Conservation (phyloP, 345 rosid species). For the Eutrema heterophyllum region DNA sequence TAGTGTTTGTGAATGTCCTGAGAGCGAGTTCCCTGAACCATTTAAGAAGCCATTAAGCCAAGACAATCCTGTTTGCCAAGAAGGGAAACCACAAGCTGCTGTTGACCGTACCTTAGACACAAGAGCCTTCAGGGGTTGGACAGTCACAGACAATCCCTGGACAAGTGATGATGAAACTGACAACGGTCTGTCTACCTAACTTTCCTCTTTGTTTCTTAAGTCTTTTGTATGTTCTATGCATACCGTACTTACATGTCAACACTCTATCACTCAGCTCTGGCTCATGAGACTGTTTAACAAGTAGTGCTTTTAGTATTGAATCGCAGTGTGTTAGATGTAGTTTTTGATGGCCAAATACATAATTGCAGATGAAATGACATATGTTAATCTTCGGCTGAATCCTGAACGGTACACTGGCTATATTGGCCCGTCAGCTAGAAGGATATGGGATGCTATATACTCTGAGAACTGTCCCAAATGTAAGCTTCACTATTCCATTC, state of each 20-base stretch:
- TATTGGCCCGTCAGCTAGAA: slow-evolving; percentile 81
- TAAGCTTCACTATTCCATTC: slow-evolving; percentile 28
- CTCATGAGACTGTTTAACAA: background rate
- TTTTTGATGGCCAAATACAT: background rate
- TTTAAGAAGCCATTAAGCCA: slow-evolving; percentile 64
- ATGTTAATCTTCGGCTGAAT: slow-evolving; percentile 85
- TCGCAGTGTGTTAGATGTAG: background rate
- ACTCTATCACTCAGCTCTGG: background rate
- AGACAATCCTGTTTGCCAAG: slow-evolving; percentile 77
- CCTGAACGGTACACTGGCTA: slow-evolving; percentile 94
- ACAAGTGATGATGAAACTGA: slow-evolving; percentile 93
- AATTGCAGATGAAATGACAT: slow-evolving; percentile 76
- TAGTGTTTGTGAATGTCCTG: slow-evolving; percentile 96
- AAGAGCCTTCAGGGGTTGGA: slow-evolving; percentile 81
- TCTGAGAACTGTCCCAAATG: slow-evolving; percentile 91
- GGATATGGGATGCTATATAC: slow-evolving; percentile 96
- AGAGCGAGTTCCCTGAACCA: slow-evolving; percentile 77
- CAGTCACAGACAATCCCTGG: slow-evolving; percentile 92
- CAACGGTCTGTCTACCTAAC: slow-evolving; percentile 48
- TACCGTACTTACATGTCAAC: slow-evolving; percentile 2
- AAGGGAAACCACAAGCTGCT: slow-evolving; percentile 86
- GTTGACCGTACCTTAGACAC: slow-evolving; percentile 83
- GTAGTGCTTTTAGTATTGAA: background rate
- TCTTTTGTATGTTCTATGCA: background rate
- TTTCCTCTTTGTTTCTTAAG: background rate